Percentiles rank a stretch among this genome's conserved stretches.
Conservation (phyloP, 192 early-diverging fungal species). For the Coemansia biformis region DNA sequence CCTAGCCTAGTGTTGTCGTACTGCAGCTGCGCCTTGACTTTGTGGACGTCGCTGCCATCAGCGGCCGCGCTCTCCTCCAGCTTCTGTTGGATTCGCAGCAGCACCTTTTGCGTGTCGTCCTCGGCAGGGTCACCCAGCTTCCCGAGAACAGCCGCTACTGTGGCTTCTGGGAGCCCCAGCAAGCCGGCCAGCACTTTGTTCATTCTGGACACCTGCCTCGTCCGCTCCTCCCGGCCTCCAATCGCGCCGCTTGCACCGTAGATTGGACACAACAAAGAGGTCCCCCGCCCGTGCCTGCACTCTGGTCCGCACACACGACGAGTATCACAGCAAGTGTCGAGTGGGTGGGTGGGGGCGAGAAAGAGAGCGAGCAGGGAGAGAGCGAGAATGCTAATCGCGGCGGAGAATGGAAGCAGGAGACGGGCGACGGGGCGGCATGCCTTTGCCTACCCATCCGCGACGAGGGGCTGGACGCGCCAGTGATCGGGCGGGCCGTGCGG, state of each 20-base stretch:
- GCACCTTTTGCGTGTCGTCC: conserved; percentile 10
- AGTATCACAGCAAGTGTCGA: no score
- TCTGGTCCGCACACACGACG: no score
- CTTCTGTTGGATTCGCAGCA: conserved; percentile 12
- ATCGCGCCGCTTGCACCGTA: neutral
- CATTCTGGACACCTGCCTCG: conserved; percentile 9
- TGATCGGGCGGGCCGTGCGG: no score
- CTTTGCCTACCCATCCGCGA: no score
- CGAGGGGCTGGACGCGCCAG: no score
- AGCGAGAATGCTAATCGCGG: no score
- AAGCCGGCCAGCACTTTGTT: conserved; percentile 21
- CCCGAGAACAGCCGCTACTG: conserved; percentile 15
- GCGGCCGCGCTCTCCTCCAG: conserved; percentile 4
- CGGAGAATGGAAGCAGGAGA: no score
- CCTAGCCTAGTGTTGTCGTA: conserved; percentile 47
- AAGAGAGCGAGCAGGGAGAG: no score
- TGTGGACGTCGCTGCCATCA: conserved; percentile 8
- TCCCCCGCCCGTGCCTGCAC: no score
- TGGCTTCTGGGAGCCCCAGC: conserved; percentile 23
- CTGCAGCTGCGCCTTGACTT: conserved; percentile 34
- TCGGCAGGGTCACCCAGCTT: conserved; percentile 17
- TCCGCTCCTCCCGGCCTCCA: neutral
- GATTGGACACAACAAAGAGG: no score
- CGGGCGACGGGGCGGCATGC: no score
- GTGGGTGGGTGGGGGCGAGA: no score